Base-by-base conservation (phyloP, 1,139 yeast genomes). In the Candida sanyaensis region DNA sequence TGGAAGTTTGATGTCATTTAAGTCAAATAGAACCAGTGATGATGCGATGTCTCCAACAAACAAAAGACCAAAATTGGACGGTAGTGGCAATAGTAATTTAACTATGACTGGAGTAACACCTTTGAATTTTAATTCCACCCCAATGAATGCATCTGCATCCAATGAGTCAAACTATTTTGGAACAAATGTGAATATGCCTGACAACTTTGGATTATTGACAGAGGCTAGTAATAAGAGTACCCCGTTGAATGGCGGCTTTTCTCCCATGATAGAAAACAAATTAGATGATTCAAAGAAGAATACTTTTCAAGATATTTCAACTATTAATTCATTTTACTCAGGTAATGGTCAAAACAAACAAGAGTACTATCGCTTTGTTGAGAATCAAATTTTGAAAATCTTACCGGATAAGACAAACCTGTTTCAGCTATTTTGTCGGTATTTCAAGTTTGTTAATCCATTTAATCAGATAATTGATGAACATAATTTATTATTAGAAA, bases 391-490 rank as follows among this genome's bases (percentile, higher is more conserved):
- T 2, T 42, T 70, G 12, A 56, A 60, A 38, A 58, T 72, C 1
- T 57, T 75, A 17, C 80, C 80, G 0, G 54, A 57, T 34, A 65
- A 66, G 41, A 52, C 56, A 9, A 66, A 59, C 41, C 49, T 65
- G 39, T 59, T 64, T 36, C 58, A 68, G 48, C 58, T 74, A n/a
- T 63, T 70, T 45, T 61, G 64, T 45, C 62, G 73, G 17, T 75
- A 62, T 52, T 73, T 73, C 61, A 71, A 69, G 50, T 73, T 66
- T 58, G 77, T 72, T 12, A 62, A 63, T 43, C 78, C 78, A 2
- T 72, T 75, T 45, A 59, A 73, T 10, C 74, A 77, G 2, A 61
- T 74, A 11, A 43, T 75, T 2, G 70, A 70, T 50, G 77, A 74
- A 51, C 50, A 56, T 12, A 49, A 63, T 2, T 55, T 70, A 24